Conservation (phyloP, 2,329 filamentous ascomycete genomes). For the Xylogone sp. region DNA sequence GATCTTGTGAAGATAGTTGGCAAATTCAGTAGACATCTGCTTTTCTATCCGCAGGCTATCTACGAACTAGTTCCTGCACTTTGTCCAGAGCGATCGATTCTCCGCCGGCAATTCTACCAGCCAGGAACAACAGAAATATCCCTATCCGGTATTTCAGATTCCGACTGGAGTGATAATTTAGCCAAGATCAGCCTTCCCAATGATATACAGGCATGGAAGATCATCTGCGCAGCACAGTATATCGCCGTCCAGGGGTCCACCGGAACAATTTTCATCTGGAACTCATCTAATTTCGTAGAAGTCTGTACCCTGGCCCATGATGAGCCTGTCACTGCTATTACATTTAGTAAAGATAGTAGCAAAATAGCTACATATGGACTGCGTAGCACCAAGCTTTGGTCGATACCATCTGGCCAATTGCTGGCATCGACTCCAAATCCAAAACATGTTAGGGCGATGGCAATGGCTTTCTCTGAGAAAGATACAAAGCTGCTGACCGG, state of each 20-base stretch:
- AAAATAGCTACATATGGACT: slow-evolving; percentile 3
- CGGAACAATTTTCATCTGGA: not conserved
- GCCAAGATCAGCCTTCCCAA: slow-evolving; percentile 7
- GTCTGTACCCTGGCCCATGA: slow-evolving; percentile 4
- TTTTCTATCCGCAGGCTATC: slow-evolving; percentile 28
- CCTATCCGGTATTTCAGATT: not conserved
- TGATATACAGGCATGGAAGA: slow-evolving; percentile 4
- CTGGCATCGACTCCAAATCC: slow-evolving; percentile 3
- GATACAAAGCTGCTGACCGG: slow-evolving; percentile 6
- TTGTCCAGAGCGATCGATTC: slow-evolving; percentile 32
- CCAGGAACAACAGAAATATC: not conserved
- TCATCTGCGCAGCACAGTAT: not conserved
- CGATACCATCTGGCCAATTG: not conserved
- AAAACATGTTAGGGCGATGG: slow-evolving; percentile 2
- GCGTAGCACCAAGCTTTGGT: slow-evolving; percentile 4
- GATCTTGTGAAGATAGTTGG: slow-evolving; percentile 34
- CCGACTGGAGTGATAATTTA: slow-evolving; percentile 9
- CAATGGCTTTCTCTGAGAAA: slow-evolving; percentile 2
- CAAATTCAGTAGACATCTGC: slow-evolving; percentile 28
- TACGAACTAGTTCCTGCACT: slow-evolving; percentile 32
- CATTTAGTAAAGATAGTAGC: slow-evolving; percentile 2
- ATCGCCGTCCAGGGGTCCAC: not conserved
- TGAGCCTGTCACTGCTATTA: slow-evolving; percentile 6
- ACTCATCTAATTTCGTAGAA: slow-evolving; percentile 4
- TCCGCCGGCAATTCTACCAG: slow-evolving; percentile 27